Evolutionary conservation across 805 yeast genomes (phyloP).

Genomic region (Lachancea sp.): DNA sequence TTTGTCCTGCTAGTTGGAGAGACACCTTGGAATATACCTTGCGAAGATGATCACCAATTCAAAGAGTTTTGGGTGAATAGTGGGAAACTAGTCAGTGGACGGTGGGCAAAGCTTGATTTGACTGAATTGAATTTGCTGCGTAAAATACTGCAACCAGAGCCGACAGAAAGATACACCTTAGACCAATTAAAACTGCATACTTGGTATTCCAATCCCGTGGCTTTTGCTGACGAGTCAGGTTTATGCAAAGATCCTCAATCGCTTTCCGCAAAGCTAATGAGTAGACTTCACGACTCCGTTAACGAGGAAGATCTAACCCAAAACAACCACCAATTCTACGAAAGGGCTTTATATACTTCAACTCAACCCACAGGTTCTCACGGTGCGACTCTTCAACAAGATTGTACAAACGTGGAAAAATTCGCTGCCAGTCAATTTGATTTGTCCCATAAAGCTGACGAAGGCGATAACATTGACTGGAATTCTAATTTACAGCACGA

Average conservation of each 20-base stretch:
- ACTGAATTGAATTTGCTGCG: constrained; percentile 46
- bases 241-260: constrained; percentile 47
- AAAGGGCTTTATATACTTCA: constrained; percentile 20
- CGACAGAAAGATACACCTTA: constrained; percentile 39
- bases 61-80: constrained; percentile 35
- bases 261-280: constrained; percentile 46
- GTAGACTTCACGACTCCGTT: constrained; percentile 46
- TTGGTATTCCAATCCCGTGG: constrained; percentile 46
- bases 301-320: constrained; percentile 39
- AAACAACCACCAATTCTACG: constrained; percentile 19
- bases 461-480: constrained; percentile 20
- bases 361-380: constrained; percentile 43
- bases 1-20: constrained; percentile 60
- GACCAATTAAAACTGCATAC: constrained; percentile 42
- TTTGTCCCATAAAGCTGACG: constrained; percentile 10
- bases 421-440: constrained; percentile 22
- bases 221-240: constrained; percentile 41
- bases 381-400: constrained; percentile 35
- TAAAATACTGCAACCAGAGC: constrained; percentile 45
- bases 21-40: constrained; percentile 69
- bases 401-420: constrained; percentile 8
- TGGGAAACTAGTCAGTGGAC: constrained; percentile 42
- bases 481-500: constrained; percentile 21
- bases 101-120: constrained; percentile 51
- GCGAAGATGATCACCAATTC: constrained; percentile 44